Conservation (phyloP, 2,329 filamentous ascomycete species). For the Claviceps sp. region DNA sequence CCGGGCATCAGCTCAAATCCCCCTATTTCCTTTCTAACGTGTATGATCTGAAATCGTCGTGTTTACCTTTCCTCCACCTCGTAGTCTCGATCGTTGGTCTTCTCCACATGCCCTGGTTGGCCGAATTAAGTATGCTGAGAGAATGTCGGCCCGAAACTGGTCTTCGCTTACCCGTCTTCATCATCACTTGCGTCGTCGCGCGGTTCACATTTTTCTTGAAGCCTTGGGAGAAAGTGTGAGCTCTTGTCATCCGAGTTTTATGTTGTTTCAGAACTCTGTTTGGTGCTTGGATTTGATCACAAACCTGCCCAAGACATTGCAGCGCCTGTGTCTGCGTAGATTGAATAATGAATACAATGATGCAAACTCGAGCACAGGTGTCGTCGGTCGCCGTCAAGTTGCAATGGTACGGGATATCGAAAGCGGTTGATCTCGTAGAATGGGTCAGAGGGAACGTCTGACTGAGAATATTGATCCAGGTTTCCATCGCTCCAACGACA, state of each 20-base stretch:
- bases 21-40: too few relatives aligned
- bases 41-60: background rate
- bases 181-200: conserved; percentile 99
- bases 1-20: conserved; percentile 9
- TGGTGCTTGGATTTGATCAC: conserved; percentile 4
- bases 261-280: background rate
- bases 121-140: background rate
- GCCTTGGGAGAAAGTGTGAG: conserved; percentile 23
- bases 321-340: conserved; percentile 11
- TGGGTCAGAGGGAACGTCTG: background rate
- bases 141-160: too few relatives aligned
- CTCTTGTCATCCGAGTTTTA: conserved; percentile 9
- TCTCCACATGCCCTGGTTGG: conserved; percentile 73
- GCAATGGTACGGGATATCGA: background rate
- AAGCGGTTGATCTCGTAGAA: background rate
- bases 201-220: conserved; percentile 90
- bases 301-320: conserved; percentile 61
- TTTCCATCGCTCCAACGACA: conserved; percentile 15
- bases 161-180: conserved; percentile 69
- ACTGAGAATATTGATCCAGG: conserved; percentile 6
- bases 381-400: background rate
- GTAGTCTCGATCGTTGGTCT: conserved; percentile 96
- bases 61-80: conserved; percentile 82
- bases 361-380: background rate
- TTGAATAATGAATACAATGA: background rate